Evolutionary conservation across 202 grass and related monocot genomes (phyloP).

Genomic region (Schoenoplectus triqueter): DNA sequence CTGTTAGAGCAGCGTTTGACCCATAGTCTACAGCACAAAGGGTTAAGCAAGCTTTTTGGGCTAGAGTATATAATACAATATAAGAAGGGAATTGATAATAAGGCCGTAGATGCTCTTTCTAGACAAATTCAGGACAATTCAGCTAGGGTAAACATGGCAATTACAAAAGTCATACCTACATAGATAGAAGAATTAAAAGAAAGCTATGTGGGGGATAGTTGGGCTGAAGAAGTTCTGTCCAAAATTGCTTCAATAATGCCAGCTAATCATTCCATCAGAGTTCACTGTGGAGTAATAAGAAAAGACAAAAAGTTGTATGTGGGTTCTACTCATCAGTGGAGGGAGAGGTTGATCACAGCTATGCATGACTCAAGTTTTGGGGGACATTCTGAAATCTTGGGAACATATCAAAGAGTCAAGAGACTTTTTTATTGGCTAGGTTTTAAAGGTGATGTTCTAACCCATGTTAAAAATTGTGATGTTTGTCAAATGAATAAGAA

Average conservation of each 20-base stretch:
- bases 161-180: neutral
- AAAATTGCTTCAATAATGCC: too few species aligned
- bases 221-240: too few species aligned
- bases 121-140: too few species aligned
- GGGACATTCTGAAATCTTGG: neutral
- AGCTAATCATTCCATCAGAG: too few species aligned
- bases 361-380: neutral
- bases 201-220: too few species aligned
- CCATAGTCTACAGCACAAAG: neutral
- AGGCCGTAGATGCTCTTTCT: neutral
- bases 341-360: neutral
- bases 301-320: neutral
- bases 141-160: too few species aligned
- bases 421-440: neutral
- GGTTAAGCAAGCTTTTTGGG: neutral
- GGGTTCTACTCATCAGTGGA: neutral
- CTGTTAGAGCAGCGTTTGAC: neutral
- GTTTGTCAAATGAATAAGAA: too few species aligned
- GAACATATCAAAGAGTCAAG: neutral
- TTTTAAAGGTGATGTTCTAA: neutral
- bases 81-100: conserved; percentile 7
- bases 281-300: too few species aligned
- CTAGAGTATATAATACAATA: neutral
- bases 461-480: too few species aligned
- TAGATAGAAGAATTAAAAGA: neutral